Conservation (phyloP, 495 filamentous ascomycete genomes). For the Hyaloscypha finlandica region DNA sequence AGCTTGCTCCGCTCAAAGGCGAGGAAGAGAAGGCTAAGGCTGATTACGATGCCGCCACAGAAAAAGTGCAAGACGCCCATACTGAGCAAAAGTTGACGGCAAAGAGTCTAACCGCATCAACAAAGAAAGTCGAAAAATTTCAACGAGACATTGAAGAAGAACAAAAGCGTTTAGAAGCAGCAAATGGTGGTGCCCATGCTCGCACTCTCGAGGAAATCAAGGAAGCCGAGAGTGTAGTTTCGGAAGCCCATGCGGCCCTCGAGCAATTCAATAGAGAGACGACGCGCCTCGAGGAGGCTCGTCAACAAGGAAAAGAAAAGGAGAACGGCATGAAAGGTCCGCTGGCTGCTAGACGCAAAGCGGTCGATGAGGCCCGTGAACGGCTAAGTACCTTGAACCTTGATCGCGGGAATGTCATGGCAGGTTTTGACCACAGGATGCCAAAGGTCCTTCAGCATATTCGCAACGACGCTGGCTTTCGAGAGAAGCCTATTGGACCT, state of each 20-base stretch:
- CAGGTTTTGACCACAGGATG: slow-evolving; percentile 62
- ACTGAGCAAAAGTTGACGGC: slow-evolving; percentile 51
- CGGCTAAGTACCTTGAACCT: slow-evolving; percentile 47
- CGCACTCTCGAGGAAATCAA: slow-evolving; percentile 45
- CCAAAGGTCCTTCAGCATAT: slow-evolving; percentile 66
- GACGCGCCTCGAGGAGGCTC: slow-evolving; percentile 21
- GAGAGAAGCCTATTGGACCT: slow-evolving; percentile 76
- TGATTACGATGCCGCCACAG: slow-evolving; percentile 37
- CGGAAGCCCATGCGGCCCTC: slow-evolving; percentile 27
- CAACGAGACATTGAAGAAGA: slow-evolving; percentile 45
- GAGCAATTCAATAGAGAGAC: slow-evolving; percentile 17
- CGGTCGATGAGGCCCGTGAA: slow-evolving; percentile 27
- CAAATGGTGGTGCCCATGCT: slow-evolving; percentile 50
- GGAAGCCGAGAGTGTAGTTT: slow-evolving; percentile 49
- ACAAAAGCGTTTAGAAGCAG: slow-evolving; percentile 50
- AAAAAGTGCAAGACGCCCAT: slow-evolving; percentile 39
- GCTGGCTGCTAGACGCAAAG: slow-evolving; percentile 42
- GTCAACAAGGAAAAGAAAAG: slow-evolving; percentile 19
- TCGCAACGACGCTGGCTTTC: slow-evolving; percentile 64
- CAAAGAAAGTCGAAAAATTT: slow-evolving; percentile 38
- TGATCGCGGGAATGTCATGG: slow-evolving; percentile 53
- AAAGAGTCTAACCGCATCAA: slow-evolving; percentile 36
- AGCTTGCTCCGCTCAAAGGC: slow-evolving; percentile 42
- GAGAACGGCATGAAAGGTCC: slow-evolving; percentile 41
- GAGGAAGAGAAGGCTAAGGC: slow-evolving; percentile 39